These are phyloP conservation scores for Pisolithus albus DNA, from an alignment of 768 basidiomycete genomes.

Conservation along the genomic window DNA sequence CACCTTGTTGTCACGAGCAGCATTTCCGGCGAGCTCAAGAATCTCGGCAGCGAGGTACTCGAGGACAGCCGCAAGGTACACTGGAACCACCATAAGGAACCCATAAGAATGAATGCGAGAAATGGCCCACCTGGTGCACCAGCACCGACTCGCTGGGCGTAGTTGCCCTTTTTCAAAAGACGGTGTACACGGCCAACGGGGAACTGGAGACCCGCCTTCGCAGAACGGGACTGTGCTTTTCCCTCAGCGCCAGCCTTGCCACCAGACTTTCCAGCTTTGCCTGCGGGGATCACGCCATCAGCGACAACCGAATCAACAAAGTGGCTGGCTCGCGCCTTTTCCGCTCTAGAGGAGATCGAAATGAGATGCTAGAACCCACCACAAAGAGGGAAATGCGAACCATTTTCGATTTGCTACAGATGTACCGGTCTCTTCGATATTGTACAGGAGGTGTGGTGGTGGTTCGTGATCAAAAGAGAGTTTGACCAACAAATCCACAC, in stretches of 20 bases:
- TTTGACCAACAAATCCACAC: conserved; percentile 26
- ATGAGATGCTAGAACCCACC: conserved; percentile 5
- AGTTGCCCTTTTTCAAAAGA: conserved; percentile 83
- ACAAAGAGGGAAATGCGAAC: conserved; percentile 11
- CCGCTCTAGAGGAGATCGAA: conserved; percentile 17
- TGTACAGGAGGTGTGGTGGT: conserved; percentile 17
- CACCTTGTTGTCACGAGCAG: conserved; percentile 39
- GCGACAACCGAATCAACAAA: neutral
- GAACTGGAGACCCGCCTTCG: conserved; percentile 75
- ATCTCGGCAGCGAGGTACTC: conserved; percentile 93
- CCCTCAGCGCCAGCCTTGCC: conserved; percentile 44
- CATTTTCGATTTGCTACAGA: conserved; percentile 19
- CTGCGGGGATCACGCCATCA: neutral
- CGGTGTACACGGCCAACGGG: conserved; percentile 91
- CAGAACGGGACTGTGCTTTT: conserved; percentile 64
- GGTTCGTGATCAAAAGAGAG: conserved; percentile 25
- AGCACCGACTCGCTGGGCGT: conserved; percentile 81
- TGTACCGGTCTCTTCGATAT: conserved; percentile 7
- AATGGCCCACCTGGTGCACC: conserved; percentile 66
- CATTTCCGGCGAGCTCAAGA: conserved; percentile 86
- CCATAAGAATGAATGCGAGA: neutral
- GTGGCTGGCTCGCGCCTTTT: conserved; percentile 19
- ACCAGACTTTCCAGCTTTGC: conserved; percentile 42
- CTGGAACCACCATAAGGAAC: conserved; percentile 28
- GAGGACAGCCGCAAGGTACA: conserved; percentile 86